Conservation (phyloP, 805 yeast genomes). For the Saturnispora serradocipensis region DNA sequence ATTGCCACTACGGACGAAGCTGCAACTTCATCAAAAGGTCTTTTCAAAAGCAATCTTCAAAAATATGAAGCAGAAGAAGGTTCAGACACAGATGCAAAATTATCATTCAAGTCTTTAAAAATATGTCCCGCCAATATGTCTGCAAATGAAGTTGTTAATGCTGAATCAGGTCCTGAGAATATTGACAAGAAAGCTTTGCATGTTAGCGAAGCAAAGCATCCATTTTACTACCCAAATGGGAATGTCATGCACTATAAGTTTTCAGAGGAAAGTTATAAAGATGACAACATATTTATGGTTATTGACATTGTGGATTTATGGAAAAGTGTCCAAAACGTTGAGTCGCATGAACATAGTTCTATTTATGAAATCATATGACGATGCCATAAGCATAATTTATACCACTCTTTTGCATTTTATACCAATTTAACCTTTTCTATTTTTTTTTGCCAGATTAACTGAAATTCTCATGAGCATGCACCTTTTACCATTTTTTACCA, state of each 20-base stretch:
- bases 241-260: constrained; percentile 11
- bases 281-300: constrained; percentile 16
- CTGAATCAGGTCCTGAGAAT: neutral
- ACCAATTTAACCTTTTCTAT: neutral
- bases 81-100: neutral
- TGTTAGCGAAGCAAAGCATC: neutral
- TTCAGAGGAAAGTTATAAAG: constrained; percentile 9
- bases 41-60: neutral
- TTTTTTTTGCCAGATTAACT: neutral
- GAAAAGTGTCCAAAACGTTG: neutral
- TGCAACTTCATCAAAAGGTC: neutral
- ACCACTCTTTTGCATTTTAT: neutral
- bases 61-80: neutral
- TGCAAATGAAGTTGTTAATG: neutral
- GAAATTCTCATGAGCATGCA: neutral
- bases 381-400: neutral
- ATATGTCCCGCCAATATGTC: neutral
- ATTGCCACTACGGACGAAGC: neutral
- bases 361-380: neutral
- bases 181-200: neutral
- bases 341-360: constrained; percentile 5
- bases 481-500: neutral
- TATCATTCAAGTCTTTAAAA: constrained; percentile 1
- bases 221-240: constrained; percentile 16
- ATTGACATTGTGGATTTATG: constrained; percentile 14